Percentiles rank a stretch among this genome's conserved stretches.
phyloP scores from a whole-genome alignment of 306 rosid species.

The Ormosia emarginata region DNA sequence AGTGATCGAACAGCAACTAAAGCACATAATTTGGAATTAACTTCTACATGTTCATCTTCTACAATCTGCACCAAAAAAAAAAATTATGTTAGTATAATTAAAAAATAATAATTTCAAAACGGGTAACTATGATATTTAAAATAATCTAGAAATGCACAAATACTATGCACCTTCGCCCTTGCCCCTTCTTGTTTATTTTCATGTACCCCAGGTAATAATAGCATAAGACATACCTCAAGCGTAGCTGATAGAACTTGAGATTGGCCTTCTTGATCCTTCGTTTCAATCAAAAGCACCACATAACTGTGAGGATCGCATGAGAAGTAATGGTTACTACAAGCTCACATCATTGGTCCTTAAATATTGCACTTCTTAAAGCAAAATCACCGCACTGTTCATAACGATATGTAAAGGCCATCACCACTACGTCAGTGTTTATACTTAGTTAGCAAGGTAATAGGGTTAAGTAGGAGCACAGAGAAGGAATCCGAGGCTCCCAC shows the following conservation, averaged over 20 bases:
- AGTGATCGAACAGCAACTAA: too few relatives aligned
- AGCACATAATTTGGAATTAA: slow-evolving; percentile 81
- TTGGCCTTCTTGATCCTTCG: slow-evolving; percentile 87
- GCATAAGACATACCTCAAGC: slow-evolving; percentile 57
- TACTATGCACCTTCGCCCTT: background rate
- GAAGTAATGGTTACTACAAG: slow-evolving; percentile 22
- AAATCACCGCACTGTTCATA: slow-evolving; percentile 4
- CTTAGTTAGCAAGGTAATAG: background rate
- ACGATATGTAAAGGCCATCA: slow-evolving; percentile 6
- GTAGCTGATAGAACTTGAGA: slow-evolving; percentile 92
- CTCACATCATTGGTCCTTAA: slow-evolving; percentile 6
- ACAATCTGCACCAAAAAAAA: slow-evolving; percentile 50
- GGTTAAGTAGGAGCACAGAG: background rate
- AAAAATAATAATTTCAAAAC: background rate
- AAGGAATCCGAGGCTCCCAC: background rate
- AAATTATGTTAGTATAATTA: background rate
- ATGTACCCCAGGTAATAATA: slow-evolving; percentile 2
- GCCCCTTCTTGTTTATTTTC: background rate
- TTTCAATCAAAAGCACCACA: slow-evolving; percentile 71
- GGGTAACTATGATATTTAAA: too few relatives aligned
- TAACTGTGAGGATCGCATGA: slow-evolving; percentile 50
- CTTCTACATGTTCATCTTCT: slow-evolving; percentile 62
- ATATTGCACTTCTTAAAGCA: slow-evolving; percentile 16
- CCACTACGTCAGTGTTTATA: background rate
- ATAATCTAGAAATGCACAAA: background rate